These are phyloP conservation scores for Dissophora globulifera DNA, from an alignment of 192 early-diverging fungal species.

Conservation along the genomic window DNA sequence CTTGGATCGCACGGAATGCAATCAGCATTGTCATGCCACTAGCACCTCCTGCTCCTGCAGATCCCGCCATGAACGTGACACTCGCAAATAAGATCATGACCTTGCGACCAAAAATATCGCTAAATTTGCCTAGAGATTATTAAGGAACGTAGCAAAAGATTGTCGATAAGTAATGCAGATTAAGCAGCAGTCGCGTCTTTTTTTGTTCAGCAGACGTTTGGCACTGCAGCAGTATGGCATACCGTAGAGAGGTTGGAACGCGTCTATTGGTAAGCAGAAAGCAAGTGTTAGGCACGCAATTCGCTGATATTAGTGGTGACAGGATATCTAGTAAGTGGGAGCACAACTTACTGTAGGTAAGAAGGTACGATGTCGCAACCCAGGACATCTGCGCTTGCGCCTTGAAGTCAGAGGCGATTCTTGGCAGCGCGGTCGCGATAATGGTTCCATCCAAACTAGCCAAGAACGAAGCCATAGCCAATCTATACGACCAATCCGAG, in stretches of 20 bases:
- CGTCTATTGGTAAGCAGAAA: constrained; percentile 4
- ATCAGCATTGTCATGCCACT: constrained; percentile 72
- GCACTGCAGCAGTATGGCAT: too few species aligned
- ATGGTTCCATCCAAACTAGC: constrained; percentile 73
- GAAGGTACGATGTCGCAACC: constrained; percentile 79
- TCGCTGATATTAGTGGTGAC: neutral
- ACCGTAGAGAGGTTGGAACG: constrained; percentile 39
- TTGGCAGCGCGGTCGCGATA: constrained; percentile 69
- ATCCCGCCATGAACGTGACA: constrained; percentile 82
- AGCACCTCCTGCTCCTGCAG: constrained; percentile 84
- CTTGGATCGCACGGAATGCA: constrained; percentile 80
- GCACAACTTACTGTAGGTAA: constrained; percentile 59
- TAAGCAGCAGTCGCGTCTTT: too few species aligned
- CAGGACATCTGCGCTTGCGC: constrained; percentile 73
- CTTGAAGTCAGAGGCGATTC: constrained; percentile 68
- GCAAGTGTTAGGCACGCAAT: neutral
- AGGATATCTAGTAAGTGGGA: neutral
- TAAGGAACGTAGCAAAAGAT: too few species aligned
- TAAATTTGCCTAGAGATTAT: constrained; percentile 65
- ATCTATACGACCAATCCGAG: too few species aligned
- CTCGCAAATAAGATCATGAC: constrained; percentile 80
- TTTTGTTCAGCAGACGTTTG: too few species aligned
- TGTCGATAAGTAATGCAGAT: neutral
- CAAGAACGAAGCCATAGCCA: constrained; percentile 67
- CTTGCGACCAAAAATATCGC: constrained; percentile 93